Evolutionary conservation across 257 asterid species (phyloP), one percentile per base, ranked within the genome.

Genomic region (Capsicum pubescens): DNA sequence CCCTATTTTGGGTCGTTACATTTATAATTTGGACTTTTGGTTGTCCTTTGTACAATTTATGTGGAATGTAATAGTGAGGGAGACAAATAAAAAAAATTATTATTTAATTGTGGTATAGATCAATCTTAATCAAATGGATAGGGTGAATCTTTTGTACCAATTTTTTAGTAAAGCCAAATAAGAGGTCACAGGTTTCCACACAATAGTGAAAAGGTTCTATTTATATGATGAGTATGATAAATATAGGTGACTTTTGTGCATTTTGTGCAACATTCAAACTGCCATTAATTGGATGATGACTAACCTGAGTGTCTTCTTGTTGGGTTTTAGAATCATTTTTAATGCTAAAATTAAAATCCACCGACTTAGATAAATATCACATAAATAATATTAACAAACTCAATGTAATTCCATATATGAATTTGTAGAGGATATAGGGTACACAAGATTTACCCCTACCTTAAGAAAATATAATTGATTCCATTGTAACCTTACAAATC

Each of bases 41-140:
- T 1, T n/a, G 3, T n/a, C 67, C 60, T 60, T 60, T 58, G 26
- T 58, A 39, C 44, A 39, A 58, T 17, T 17, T 17, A n/a, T 17
- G 3, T 6, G 32, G 64, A 59, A 4, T 59, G 6, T 59, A 56
- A 15, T 7, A 17, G 64, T 9, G 35, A 26, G n/a, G 17, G 17
- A 39, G 44, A 39, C 5, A 39, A 39, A 39, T 39, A 1, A 9
- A 32, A 35, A 57, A 15, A 79, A 19, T 42, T 35, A 16, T 26
- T 57, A 17, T 71, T 7, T 78, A 6, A 42, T 68, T 26, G 35
- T 84, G 90, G 92, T 87, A 89, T 90, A 85, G 67, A 81, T 70
- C 64, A 17, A 60, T 60, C 67, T 60, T 60, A 60, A 60, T 60
- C 35, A 35, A 60, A 60, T 59, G 66, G 66, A 17, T 59, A 59